Base-by-base conservation (phyloP, 2,329 filamentous ascomycete species). In the Fusarium sp. region DNA sequence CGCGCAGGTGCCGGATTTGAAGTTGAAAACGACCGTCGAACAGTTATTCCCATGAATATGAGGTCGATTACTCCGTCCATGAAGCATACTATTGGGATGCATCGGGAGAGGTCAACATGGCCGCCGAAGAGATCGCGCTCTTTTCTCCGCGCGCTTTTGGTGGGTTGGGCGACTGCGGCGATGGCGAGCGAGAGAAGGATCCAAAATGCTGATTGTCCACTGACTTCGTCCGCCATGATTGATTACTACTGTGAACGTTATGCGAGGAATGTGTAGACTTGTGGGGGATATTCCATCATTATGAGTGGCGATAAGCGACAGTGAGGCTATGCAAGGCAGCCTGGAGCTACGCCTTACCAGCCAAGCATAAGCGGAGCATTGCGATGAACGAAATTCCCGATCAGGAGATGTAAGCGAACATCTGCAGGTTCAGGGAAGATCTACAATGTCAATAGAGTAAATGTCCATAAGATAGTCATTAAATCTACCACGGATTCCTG, bases 171-270 rank as follows among this genome's bases (percentile, higher is more conserved):
- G 10, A 39, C 15, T 10, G 46, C 52, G 7, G 59, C 61, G 17
- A 21, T 32, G 1, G 61, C 59, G 8, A 64, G n/a, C 2, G 61
- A 64, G 6, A 24, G 36, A 0, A 64, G 30, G 14, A 64, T 58
- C 59, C 61, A 64, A 7, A 64, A 64, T 1, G 46, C 59, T 2
- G 59, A 21, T 44, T 40, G 28, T 7, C 61, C 61, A 2, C 52
- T 64, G 17, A 64, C 59, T 2, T 64, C 52, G n/a, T 56, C 9
- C 5, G 36, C 7, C 34, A 36, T 36, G 12, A 2, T 7, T 5
- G 26, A 3, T 34, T 8, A 2, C 7, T 17, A 17, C 8, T 4
- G 32, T 17, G 14, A 4, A 34, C 8, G 4, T 34, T 8, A 9
- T n/a, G 3, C 8, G 32, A 4, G 8, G 15, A 34, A 15, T 34